Evolutionary conservation across 2,329 filamentous ascomycete species (phyloP).

Genomic region (Colletotrichum sp.): DNA sequence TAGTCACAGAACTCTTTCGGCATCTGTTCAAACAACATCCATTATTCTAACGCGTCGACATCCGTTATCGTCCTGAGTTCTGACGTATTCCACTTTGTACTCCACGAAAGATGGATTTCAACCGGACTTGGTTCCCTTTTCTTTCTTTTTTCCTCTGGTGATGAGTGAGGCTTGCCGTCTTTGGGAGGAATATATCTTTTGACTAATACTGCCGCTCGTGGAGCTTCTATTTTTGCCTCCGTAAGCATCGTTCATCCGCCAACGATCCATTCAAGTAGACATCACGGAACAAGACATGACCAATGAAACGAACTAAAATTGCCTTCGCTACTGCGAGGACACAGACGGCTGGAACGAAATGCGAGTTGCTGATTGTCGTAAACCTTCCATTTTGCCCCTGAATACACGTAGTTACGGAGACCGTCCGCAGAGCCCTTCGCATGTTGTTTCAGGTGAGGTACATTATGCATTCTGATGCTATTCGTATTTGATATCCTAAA

Average conservation of each 20-base stretch:
- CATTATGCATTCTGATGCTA: neutral
- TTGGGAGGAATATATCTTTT: neutral
- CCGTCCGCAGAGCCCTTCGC: rapidly evolving
- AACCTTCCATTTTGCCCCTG: neutral
- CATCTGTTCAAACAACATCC: neutral
- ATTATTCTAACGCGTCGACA: rapidly evolving
- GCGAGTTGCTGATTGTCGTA: neutral
- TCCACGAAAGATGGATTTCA: neutral
- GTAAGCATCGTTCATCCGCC: neutral
- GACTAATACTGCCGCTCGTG: neutral
- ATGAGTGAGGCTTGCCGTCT: neutral
- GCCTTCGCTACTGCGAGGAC: neutral
- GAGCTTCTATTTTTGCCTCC: neutral
- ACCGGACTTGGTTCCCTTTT: no score
- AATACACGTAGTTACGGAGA: neutral
- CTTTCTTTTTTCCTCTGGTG: no score
- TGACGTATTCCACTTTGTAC: neutral
- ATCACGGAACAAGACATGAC: neutral
- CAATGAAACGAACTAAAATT: neutral
- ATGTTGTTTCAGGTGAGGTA: neutral
- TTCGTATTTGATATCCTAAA: rapidly evolving
- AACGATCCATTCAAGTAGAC: rapidly evolving
- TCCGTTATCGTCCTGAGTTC: neutral
- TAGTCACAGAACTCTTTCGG: neutral
- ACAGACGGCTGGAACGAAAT: rapidly evolving